Evolutionary conservation across 108 stramenopile genomes (phyloP).

Genomic region (Nitzschia sp.): DNA sequence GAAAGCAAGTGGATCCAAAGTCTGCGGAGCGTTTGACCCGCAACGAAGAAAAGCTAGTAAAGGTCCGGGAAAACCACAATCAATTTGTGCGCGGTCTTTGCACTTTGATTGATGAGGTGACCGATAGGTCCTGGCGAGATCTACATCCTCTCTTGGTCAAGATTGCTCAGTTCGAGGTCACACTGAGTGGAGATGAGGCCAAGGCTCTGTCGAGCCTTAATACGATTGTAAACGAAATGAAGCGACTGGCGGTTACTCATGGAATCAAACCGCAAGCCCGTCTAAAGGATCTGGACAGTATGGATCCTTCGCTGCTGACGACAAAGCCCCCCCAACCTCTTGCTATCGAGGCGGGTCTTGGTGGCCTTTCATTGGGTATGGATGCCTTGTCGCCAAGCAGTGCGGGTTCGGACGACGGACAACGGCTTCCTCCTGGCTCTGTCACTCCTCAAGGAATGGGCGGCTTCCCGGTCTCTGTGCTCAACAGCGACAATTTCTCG

Average conservation of each 20-base stretch:
- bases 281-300: constrained; percentile 66
- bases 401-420: constrained; percentile 10
- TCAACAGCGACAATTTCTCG: background rate
- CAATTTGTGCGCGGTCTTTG: constrained; percentile 62
- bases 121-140: constrained; percentile 80
- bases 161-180: constrained; percentile 76
- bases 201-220: constrained; percentile 42
- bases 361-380: constrained; percentile 12
- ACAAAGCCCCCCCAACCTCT: constrained; percentile 34
- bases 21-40: constrained; percentile 63
- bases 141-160: constrained; percentile 81
- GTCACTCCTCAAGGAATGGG: constrained; percentile 46
- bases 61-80: constrained; percentile 57
- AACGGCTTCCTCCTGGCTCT: constrained; percentile 37
- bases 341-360: constrained; percentile 38
- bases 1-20: constrained; percentile 66
- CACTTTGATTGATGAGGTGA: constrained; percentile 76
- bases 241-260: constrained; percentile 50
- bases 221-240: constrained; percentile 52
- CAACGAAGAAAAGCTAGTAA: constrained; percentile 79
- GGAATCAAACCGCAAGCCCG: constrained; percentile 63
- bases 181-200: constrained; percentile 64
- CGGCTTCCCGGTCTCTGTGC: constrained; percentile 44
- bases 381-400: background rate
- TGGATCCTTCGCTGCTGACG: constrained; percentile 45